Evolutionary conservation across 2,329 filamentous ascomycete genomes (phyloP).

Genomic region (Nothophoma quercina): DNA sequence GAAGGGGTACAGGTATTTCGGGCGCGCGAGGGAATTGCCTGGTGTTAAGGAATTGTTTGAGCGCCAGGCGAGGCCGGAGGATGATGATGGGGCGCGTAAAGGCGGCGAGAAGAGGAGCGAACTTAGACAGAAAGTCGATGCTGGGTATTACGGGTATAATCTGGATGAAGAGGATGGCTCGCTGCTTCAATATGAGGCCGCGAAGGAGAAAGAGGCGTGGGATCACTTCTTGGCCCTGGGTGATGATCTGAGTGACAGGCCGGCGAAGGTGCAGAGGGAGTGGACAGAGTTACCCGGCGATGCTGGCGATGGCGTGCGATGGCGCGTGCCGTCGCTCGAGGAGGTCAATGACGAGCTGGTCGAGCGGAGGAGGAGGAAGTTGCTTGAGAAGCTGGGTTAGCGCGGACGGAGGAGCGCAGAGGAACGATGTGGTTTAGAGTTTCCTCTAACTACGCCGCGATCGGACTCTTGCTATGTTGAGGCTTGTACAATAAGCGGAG

Average conservation of each 20-base stretch:
- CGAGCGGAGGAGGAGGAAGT: conserved; percentile 79
- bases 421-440: no score
- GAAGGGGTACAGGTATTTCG: conserved; percentile 88
- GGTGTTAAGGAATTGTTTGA: conserved; percentile 86
- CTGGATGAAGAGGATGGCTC: conserved; percentile 88
- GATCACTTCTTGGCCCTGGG: conserved; percentile 69
- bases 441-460: background rate
- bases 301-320: conserved; percentile 78
- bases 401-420: no score
- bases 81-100: conserved; percentile 65
- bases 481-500: no score
- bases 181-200: conserved; percentile 79
- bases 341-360: conserved; percentile 95
- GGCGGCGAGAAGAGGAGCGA: conserved; percentile 73
- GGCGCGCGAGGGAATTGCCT: conserved; percentile 84
- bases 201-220: conserved; percentile 82
- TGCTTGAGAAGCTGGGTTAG: conserved; percentile 79
- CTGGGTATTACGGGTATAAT: conserved; percentile 94
- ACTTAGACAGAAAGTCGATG: conserved; percentile 80
- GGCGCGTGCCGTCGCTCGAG: conserved; percentile 84
- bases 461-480: no score
- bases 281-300: conserved; percentile 93
- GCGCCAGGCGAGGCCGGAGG: conserved; percentile 43
- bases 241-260: conserved; percentile 52
- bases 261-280: conserved; percentile 40